These are phyloP conservation scores for Tilletia setariae DNA, from an alignment of 1,284 basidiomycete species.

Conservation along the genomic window DNA sequence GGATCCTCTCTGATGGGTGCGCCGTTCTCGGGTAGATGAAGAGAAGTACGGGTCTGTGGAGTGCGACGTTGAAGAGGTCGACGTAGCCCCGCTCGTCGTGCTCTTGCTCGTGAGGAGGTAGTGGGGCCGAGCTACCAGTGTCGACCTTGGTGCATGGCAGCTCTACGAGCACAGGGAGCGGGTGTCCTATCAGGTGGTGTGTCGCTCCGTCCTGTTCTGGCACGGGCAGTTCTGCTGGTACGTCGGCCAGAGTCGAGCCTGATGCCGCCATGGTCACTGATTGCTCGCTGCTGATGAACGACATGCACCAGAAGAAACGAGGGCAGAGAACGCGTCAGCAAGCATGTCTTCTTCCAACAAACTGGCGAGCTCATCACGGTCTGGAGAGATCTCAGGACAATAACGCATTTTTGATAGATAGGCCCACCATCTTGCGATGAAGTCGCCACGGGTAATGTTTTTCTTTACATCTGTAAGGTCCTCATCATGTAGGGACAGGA, in stretches of 20 bases:
- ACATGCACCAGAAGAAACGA: slow-evolving; percentile 9
- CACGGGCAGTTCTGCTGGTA: background rate
- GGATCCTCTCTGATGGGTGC: slow-evolving; percentile 19
- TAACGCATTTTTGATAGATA: background rate
- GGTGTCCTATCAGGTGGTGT: slow-evolving; percentile 47
- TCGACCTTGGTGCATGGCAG: slow-evolving; percentile 18
- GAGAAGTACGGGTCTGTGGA: slow-evolving; percentile 40
- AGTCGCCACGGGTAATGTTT: background rate
- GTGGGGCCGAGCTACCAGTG: slow-evolving; percentile 23
- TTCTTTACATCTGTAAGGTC: background rate
- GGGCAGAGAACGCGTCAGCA: background rate
- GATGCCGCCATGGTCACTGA: slow-evolving; percentile 14
- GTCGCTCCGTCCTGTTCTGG: slow-evolving; percentile 29
- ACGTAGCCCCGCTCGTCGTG: slow-evolving; percentile 21
- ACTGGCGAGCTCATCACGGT: too few species aligned
- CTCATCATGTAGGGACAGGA: background rate
- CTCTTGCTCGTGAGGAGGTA: background rate
- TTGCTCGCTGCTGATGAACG: background rate
- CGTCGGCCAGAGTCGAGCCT: slow-evolving; percentile 6
- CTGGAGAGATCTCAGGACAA: slow-evolving; percentile 1
- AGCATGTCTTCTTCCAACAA: background rate
- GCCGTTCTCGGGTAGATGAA: slow-evolving; percentile 33
- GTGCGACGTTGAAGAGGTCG: slow-evolving; percentile 46
- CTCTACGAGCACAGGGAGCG: slow-evolving; percentile 40
- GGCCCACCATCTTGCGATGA: slow-evolving; percentile 12